A percentile compares a stretch with the other conserved stretches of the same genome.
Conservation (phyloP, 2,329 filamentous ascomycete species). For the Chrysosporium keratinophilum region DNA sequence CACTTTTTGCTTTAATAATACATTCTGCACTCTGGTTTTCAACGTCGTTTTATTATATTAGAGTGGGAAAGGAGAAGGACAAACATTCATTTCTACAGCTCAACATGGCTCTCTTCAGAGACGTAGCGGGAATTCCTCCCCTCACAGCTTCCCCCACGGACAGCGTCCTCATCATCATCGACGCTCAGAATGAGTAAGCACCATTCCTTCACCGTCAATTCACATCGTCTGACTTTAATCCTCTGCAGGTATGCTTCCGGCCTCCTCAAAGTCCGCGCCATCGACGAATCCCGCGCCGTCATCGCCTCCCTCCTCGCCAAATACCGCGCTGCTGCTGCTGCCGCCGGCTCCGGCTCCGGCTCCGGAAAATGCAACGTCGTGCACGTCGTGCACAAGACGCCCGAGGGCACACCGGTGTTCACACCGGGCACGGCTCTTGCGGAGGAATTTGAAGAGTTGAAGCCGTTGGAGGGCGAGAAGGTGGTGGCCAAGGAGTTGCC, state of each 20-base stretch:
- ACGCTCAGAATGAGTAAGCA: constrained; percentile 59
- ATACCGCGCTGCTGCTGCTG: constrained; percentile 49
- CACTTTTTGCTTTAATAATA: too few relatives aligned
- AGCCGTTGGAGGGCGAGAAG: constrained; percentile 46
- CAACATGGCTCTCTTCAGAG: constrained; percentile 34
- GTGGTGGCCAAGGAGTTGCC: constrained; percentile 50
- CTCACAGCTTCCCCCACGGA: constrained; percentile 49
- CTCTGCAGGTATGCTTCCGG: constrained; percentile 41
- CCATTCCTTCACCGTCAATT: not conserved
- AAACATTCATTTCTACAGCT: not conserved
- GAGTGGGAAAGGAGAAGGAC: not conserved
- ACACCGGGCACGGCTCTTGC: constrained; percentile 52
- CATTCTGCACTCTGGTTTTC: not conserved
- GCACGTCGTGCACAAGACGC: constrained; percentile 51
- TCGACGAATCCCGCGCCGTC: constrained; percentile 44
- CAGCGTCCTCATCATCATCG: constrained; percentile 56
- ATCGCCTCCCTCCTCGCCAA: constrained; percentile 49
- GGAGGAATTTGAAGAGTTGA: constrained; percentile 51
- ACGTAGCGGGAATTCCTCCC: constrained; percentile 45
- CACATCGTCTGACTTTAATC: constrained; percentile 2
- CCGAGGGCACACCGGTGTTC: constrained; percentile 55
- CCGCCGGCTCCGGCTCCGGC: too few relatives aligned
- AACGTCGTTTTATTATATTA: not conserved
- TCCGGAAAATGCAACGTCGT: constrained; percentile 41
- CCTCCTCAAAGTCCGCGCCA: constrained; percentile 46